Evolutionary conservation across 2,329 filamentous ascomycete species (phyloP).

Genomic region (Cladosporium sp.): DNA sequence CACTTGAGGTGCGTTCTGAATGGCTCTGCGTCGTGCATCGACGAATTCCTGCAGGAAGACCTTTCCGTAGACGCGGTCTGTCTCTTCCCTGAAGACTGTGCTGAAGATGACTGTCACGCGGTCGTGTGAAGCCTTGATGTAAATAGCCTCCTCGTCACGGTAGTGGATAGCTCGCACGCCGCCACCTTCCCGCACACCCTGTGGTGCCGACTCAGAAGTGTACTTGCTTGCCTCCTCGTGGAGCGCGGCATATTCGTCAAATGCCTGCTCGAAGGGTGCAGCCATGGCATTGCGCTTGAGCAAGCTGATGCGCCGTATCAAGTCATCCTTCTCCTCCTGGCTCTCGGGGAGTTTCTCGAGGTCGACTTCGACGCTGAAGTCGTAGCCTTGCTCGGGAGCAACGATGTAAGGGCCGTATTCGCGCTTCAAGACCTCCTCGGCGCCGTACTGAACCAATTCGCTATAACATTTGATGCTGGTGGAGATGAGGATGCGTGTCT

Average conservation of each 20-base stretch:
- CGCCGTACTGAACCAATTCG: constrained; percentile 89
- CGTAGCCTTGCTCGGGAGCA: constrained; percentile 80
- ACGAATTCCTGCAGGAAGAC: constrained; percentile 99
- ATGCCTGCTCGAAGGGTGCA: constrained; percentile 94
- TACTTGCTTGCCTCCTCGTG: constrained; percentile 88
- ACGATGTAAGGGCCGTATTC: constrained; percentile 95
- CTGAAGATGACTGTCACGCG: constrained; percentile 98
- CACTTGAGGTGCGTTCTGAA: constrained; percentile 97
- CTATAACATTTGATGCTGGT: constrained; percentile 92
- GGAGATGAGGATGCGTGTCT: constrained; percentile 91
- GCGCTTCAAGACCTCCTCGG: constrained; percentile 82
- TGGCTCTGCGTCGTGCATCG: constrained; percentile 86
- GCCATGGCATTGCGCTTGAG: constrained; percentile 99
- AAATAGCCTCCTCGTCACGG: constrained; percentile 97
- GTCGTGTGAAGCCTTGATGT: constrained; percentile 95
- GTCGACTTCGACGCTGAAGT: constrained; percentile 91
- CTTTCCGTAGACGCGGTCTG: constrained; percentile 94
- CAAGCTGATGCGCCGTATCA: constrained; percentile 81
- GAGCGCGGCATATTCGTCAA: constrained; percentile 83
- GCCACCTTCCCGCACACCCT: constrained; percentile 83
- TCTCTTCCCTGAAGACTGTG: constrained; percentile 96
- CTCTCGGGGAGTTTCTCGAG: constrained; percentile 79
- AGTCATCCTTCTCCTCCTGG: constrained; percentile 79
- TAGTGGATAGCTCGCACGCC: constrained; percentile 96
- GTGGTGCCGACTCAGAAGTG: constrained; percentile 88